Evolutionary conservation across 192 early-diverging fungal species (phyloP).

Genomic region (Entomortierella lignicola): DNA sequence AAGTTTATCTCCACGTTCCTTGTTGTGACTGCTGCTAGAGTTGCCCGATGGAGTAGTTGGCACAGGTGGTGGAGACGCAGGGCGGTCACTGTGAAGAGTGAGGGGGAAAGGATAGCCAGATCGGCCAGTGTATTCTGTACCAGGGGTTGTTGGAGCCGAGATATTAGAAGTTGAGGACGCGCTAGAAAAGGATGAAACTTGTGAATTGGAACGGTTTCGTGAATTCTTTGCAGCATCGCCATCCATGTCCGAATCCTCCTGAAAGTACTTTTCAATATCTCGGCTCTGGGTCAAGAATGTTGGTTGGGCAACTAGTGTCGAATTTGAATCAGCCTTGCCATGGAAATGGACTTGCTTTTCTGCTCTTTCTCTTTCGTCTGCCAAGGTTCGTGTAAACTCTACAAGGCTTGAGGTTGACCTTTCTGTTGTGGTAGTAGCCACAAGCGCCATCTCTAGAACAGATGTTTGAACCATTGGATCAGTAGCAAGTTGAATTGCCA

Average conservation of each 20-base stretch:
- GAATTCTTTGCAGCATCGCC: conserved; percentile 14
- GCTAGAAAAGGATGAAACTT: conserved; percentile 32
- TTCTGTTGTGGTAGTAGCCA: conserved; percentile 63
- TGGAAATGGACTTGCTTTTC: conserved; percentile 50
- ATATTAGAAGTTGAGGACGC: conserved; percentile 22
- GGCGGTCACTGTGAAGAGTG: conserved; percentile 31
- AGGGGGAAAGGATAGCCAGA: conserved; percentile 17
- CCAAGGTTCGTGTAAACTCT: conserved; percentile 60
- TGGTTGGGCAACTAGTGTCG: conserved; percentile 28
- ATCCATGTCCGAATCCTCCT: conserved; percentile 34
- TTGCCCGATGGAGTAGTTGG: conserved; percentile 17
- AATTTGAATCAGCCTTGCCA: conserved; percentile 41
- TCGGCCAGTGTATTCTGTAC: conserved; percentile 28
- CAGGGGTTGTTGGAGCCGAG: conserved; percentile 35
- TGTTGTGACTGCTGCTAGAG: too few species aligned
- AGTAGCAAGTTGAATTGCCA: conserved; percentile 64
- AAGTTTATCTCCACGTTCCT: conserved; percentile 59
- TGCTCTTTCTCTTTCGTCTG: conserved; percentile 61
- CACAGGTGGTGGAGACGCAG: conserved; percentile 44
- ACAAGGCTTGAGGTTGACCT: conserved; percentile 66
- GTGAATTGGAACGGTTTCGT: conserved; percentile 32
- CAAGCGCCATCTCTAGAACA: conserved; percentile 61
- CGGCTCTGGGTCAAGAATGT: conserved; percentile 7
- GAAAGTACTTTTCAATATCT: conserved; percentile 41
- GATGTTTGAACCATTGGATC: conserved; percentile 69